phyloP scores from a whole-genome alignment of 148 eudicot genomes.

The Nepenthes mirabilis region DNA sequence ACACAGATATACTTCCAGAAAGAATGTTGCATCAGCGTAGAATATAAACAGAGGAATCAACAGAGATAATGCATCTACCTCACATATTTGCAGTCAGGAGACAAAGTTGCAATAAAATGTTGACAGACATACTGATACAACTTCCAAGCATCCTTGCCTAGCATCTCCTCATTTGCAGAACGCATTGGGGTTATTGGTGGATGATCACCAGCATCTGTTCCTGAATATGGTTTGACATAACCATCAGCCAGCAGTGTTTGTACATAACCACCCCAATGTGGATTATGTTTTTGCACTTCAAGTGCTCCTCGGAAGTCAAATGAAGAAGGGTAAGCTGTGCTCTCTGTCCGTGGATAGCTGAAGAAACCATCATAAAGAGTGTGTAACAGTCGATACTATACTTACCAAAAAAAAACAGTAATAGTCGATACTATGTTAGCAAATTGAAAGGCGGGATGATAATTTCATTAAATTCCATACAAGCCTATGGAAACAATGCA shows the following conservation, averaged over 20 bases:
- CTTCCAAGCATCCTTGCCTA: conserved; percentile 83
- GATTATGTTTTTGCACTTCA: conserved; percentile 40
- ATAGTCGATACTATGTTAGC: too few relatives aligned
- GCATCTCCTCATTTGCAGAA: conserved; percentile 69
- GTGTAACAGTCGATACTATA: background rate
- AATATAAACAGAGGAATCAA: background rate
- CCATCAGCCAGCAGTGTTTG: conserved; percentile 48
- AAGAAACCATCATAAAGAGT: background rate
- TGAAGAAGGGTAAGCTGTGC: conserved; percentile 90
- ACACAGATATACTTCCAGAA: too few relatives aligned
- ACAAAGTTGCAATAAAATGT: conserved; percentile 69
- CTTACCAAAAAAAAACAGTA: too few relatives aligned
- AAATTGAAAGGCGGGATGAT: background rate
- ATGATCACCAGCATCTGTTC: conserved; percentile 90
- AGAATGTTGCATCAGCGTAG: background rate
- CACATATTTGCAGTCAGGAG: conserved; percentile 77
- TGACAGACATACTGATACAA: conserved; percentile 89
- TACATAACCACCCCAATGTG: conserved; percentile 54
- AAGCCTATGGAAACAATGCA: too few relatives aligned
- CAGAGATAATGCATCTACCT: conserved; percentile 25
- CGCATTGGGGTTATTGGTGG: conserved; percentile 96
- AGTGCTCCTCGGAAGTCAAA: conserved; percentile 75
- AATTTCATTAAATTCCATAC: background rate
- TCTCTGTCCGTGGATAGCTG: conserved; percentile 96
- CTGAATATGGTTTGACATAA: conserved; percentile 59